phyloP scores from a whole-genome alignment of 306 rosid genomes.

The Dryas octopetala region DNA sequence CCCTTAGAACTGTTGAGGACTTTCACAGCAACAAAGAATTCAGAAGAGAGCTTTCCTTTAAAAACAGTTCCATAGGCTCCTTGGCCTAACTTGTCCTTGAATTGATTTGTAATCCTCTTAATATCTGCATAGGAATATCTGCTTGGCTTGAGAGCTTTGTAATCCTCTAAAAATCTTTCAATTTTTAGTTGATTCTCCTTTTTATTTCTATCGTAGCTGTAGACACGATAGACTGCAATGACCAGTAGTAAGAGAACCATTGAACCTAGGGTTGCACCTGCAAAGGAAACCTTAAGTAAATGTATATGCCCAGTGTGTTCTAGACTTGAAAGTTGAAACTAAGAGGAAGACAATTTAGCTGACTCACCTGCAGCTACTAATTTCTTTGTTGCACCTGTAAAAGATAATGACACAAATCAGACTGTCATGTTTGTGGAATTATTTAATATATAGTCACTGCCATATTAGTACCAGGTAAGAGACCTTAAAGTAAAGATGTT shows the following conservation, averaged over 20 bases:
- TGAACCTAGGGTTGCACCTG: slow-evolving; percentile 33
- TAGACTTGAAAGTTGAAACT: background rate
- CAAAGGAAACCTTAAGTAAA: background rate
- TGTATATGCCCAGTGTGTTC: background rate
- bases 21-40: slow-evolving; percentile 14
- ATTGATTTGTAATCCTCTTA: slow-evolving; percentile 36
- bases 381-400: slow-evolving; percentile 22
- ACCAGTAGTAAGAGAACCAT: background rate
- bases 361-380: slow-evolving; percentile 31
- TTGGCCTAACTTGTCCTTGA: slow-evolving; percentile 38
- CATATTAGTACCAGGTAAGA: too few relatives aligned
- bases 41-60: slow-evolving; percentile 33
- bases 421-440: too few relatives aligned
- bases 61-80: slow-evolving; percentile 44
- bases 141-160: slow-evolving; percentile 40
- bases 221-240: slow-evolving; percentile 6
- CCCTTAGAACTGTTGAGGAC: background rate
- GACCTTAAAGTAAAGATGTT: too few relatives aligned
- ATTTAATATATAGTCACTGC: too few relatives aligned
- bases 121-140: slow-evolving; percentile 43
- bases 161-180: slow-evolving; percentile 37
- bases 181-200: slow-evolving; percentile 24
- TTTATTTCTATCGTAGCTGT: background rate
- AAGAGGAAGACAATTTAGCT: background rate
- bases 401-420: background rate